Percentiles rank a stretch among this genome's conserved stretches.
Evolutionary conservation across 768 basidiomycete genomes (phyloP).

Genomic region (Pholiota molesta): DNA sequence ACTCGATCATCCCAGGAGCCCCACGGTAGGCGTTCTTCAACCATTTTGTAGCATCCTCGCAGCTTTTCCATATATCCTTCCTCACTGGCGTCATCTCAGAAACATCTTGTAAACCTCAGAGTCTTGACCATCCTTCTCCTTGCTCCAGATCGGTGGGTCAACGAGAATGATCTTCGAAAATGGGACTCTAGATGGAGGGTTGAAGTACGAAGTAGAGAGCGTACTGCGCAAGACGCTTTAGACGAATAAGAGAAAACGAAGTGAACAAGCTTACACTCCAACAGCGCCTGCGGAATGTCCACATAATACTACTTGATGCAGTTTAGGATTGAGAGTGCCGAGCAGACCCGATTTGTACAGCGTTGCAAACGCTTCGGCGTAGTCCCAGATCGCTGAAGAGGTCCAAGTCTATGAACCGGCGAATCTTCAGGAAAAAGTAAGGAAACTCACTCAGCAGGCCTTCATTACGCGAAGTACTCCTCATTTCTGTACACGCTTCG

Average conservation of each 20-base stretch:
- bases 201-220: conserved; percentile 27
- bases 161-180: conserved; percentile 29
- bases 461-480: conserved; percentile 21
- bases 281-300: conserved; percentile 36
- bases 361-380: conserved; percentile 31
- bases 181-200: conserved; percentile 29
- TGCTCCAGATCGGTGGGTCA: conserved; percentile 27
- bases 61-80: conserved; percentile 28
- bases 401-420: not conserved
- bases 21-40: conserved; percentile 27
- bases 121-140: conserved; percentile 23
- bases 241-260: not conserved
- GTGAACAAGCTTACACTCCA: conserved; percentile 26
- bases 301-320: conserved; percentile 29
- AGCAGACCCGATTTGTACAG: conserved; percentile 30
- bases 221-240: conserved; percentile 15
- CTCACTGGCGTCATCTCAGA: conserved; percentile 26
- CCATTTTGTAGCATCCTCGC: conserved; percentile 27
- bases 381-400: conserved; percentile 31
- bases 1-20: conserved; percentile 30
- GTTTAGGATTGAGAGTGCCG: conserved; percentile 22
- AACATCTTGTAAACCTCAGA: conserved; percentile 30
- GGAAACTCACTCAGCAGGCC: conserved; percentile 20
- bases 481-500: conserved; percentile 37
- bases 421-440: not conserved